Base-by-base conservation (phyloP, 2,329 filamentous ascomycete species). In the Penicillium hesseltinei region DNA sequence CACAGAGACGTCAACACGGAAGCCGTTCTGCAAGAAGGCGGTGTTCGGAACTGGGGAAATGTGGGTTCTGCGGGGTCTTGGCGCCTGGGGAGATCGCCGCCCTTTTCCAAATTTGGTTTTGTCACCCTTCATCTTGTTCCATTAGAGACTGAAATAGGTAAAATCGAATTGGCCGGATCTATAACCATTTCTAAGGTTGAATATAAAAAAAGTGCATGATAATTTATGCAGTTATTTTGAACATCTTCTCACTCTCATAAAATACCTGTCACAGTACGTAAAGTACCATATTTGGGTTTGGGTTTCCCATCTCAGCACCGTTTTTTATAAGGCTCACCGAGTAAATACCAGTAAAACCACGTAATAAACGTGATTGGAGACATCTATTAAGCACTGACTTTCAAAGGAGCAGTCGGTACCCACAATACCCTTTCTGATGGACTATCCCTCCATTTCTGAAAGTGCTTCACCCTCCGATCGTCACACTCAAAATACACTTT, bases 41-140 rank as follows among this genome's bases (percentile, higher is more conserved):
- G 67, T 68, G 63, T 65, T 66, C 64, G 61, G 67, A 53, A 62
- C 36, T 53, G 62, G 60, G 66, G 64, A 55, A 42, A 54, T 61
- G 62, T 57, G 62, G 61, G 11, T 47, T 47, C 52, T 62, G 58
- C 50, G 58, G 61, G 55, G 54, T 46, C 56, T 59, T 61, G 54
- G 57, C 56, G 49, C 43, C 44, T 27, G 29, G 38, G 51, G 44
- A 52, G n/a, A 49, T 49, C 43, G 43, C 33, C 49, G 23, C 35
- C 35, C 11, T 5, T 13, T 29, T 39, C 8, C 25, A 17, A 23
- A 33, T 29, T 13, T 27, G 10, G 33, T 11, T 11, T 21, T 36
- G n/a, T n/a, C 23, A 27, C 23, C 29, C 11, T 29, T 21, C 43
- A 3, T 36, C 6, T 25, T 27, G 21, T 8, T 4, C 5, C 17